phyloP scores from a whole-genome alignment of 1,284 basidiomycete species.

The Chalciporus sp. region DNA sequence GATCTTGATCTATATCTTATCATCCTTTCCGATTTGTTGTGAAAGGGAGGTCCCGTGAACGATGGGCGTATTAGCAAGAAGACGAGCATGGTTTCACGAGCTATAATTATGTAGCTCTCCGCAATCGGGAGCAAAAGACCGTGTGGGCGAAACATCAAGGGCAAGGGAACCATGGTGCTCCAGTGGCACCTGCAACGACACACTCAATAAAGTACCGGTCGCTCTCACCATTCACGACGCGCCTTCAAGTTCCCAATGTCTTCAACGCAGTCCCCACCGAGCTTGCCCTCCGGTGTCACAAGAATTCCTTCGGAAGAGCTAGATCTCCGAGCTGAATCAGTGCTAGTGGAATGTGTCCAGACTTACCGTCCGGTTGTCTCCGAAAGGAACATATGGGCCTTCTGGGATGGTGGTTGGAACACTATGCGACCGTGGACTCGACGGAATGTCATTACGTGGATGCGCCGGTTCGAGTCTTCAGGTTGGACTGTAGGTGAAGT shows the following conservation, averaged over 20 bases:
- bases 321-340: conserved; percentile 1
- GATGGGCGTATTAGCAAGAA: neutral
- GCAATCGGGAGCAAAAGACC: neutral
- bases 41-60: neutral
- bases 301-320: conserved; percentile 2
- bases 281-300: neutral
- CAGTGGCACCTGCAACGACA: neutral
- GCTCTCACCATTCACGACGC: neutral
- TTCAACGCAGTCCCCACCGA: neutral
- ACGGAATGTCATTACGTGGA: conserved; percentile 10
- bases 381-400: conserved; percentile 11
- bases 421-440: conserved; percentile 10
- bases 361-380: conserved; percentile 3
- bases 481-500: conserved; percentile 7
- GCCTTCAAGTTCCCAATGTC: neutral
- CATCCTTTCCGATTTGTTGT: neutral
- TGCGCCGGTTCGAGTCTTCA: conserved; percentile 10
- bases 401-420: conserved; percentile 8
- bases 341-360: neutral
- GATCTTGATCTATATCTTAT: neutral
- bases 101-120: neutral
- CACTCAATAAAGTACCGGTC: neutral
- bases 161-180: neutral
- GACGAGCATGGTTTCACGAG: neutral
- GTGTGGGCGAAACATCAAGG: neutral